These are phyloP conservation scores for Colletotrichum sp. DNA, from an alignment of 2,329 filamentous ascomycete genomes.

Conservation along the genomic window DNA sequence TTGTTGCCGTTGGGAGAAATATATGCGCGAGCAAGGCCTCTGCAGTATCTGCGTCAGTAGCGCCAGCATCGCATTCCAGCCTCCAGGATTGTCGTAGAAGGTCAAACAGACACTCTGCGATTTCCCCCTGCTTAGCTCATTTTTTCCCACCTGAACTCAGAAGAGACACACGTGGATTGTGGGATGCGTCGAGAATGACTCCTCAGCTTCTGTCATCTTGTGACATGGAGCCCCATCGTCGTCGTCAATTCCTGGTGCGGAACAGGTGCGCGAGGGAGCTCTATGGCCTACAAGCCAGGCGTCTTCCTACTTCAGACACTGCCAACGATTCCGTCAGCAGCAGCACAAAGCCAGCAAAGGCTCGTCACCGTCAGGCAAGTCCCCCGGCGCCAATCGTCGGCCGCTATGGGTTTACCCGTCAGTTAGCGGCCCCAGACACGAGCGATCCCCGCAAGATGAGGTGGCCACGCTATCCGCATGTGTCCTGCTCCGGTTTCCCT, in stretches of 20 bases:
- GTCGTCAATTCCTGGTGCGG: background rate
- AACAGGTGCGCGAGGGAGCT: background rate
- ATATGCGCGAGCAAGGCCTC: background rate
- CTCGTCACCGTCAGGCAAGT: background rate
- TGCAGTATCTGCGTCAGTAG: background rate
- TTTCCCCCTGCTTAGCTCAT: background rate
- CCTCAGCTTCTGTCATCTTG: background rate
- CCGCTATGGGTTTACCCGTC: constrained; percentile 18
- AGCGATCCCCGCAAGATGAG: background rate
- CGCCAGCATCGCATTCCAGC: background rate
- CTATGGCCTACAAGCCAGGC: background rate
- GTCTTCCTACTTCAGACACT: background rate
- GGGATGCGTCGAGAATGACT: background rate
- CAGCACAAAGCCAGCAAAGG: background rate
- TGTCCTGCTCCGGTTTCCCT: background rate
- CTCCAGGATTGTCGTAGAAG: background rate
- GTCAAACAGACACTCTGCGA: background rate
- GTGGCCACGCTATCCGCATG: background rate
- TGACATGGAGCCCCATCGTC: background rate
- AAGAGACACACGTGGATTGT: background rate
- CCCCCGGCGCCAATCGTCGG: constrained; percentile 10
- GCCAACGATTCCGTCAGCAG: background rate
- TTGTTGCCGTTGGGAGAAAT: constrained; percentile 1
- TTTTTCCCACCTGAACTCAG: background rate
- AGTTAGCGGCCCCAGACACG: constrained; percentile 3